A percentile compares a stretch with the other conserved stretches of the same genome.
Conservation (phyloP, 805 yeast genomes). For the Candida coleopterorum region DNA sequence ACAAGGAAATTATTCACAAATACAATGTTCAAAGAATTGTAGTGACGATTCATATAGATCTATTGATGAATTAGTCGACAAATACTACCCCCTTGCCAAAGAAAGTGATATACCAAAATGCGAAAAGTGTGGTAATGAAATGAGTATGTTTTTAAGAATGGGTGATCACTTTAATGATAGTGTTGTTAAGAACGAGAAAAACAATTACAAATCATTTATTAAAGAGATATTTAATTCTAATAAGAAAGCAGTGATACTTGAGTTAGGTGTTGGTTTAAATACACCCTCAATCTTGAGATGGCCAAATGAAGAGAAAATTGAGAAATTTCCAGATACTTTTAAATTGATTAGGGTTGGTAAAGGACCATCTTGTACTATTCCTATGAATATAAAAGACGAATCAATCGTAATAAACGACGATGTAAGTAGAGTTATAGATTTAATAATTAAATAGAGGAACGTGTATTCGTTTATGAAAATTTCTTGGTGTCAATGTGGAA, state of each 20-base stretch:
- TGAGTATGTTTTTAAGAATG: slow-evolving; percentile 5
- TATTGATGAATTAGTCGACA: background rate
- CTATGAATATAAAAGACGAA: background rate
- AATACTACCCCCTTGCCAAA: background rate
- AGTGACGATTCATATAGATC: slow-evolving; percentile 2
- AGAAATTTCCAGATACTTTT: background rate
- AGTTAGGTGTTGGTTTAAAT: slow-evolving; percentile 6
- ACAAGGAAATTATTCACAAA: slow-evolving; percentile 6
- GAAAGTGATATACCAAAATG: slow-evolving; percentile 4
- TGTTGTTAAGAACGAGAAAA: background rate
- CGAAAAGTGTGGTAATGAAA: slow-evolving; percentile 2
- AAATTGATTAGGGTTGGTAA: slow-evolving; percentile 3
- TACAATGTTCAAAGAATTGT: slow-evolving; percentile 6
- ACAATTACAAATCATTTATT: background rate
- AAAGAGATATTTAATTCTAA: background rate
- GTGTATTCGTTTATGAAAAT: background rate
- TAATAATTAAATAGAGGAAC: background rate
- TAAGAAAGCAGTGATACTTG: slow-evolving; percentile 3
- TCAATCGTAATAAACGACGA: slow-evolving; percentile 2
- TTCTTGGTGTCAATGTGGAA: background rate
- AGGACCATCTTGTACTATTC: slow-evolving; percentile 5
- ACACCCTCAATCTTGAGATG: slow-evolving; percentile 6
- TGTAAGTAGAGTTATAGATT: background rate
- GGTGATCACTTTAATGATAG: slow-evolving; percentile 4
- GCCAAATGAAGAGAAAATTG: slow-evolving; percentile 5